These are phyloP conservation scores for Solanum medicagineum DNA, from an alignment of 257 asterid species.

Conservation along the genomic window DNA sequence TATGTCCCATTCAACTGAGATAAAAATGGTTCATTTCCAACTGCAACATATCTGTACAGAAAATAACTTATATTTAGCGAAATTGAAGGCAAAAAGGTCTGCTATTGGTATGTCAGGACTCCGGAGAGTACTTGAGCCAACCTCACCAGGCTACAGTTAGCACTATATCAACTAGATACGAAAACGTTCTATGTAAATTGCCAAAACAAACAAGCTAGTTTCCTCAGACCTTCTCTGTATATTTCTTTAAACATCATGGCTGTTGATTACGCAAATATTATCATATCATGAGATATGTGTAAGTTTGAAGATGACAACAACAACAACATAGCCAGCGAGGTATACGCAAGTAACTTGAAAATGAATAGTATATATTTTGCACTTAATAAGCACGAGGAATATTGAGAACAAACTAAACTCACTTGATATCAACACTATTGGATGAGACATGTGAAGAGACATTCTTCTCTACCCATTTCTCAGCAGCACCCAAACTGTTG, in stretches of 20 bases:
- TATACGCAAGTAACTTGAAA: background rate
- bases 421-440: conserved; percentile 76
- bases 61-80: background rate
- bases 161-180: background rate
- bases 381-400: background rate
- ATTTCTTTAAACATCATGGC: background rate
- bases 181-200: background rate
- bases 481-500: conserved; percentile 59
- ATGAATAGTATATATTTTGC: background rate
- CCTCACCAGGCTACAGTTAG: background rate
- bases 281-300: background rate
- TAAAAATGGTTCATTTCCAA: conserved; percentile 70
- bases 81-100: background rate
- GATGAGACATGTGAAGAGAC: conserved; percentile 66
- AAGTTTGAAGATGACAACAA: too few species aligned
- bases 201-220: background rate
- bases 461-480: conserved; percentile 72
- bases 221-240: background rate
- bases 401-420: background rate
- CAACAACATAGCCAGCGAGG: too few species aligned
- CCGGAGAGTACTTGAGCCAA: background rate
- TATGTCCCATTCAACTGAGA: conserved; percentile 45
- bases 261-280: background rate
- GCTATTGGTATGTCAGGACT: background rate
- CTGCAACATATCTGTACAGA: conserved; percentile 63